These are phyloP conservation scores for Pichia norvegensis DNA, from an alignment of 1,139 yeast species.

Conservation along the genomic window DNA sequence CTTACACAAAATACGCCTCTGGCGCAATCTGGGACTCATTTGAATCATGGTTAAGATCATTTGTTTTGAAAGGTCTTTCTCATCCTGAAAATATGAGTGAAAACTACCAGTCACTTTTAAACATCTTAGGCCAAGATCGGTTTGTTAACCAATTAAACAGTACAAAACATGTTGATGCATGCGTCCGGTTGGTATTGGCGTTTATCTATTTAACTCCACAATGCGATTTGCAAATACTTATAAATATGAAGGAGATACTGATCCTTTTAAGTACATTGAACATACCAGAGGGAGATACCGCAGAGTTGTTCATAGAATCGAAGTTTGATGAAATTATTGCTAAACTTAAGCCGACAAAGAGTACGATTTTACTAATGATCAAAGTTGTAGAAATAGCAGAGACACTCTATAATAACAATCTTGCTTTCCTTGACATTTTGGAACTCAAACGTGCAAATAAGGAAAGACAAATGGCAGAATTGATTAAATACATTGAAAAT, in stretches of 20 bases:
- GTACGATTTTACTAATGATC: conserved; percentile 18
- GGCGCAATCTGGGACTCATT: conserved; percentile 16
- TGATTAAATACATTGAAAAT: conserved; percentile 19
- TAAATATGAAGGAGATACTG: conserved; percentile 23
- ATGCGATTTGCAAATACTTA: conserved; percentile 20
- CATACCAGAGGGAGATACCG: conserved; percentile 1
- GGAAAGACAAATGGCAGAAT: conserved; percentile 18
- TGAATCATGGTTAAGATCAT: conserved; percentile 18
- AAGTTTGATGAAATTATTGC: conserved; percentile 2
- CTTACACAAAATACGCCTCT: conserved; percentile 15
- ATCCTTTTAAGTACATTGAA: conserved; percentile 13
- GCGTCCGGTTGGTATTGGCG: conserved; percentile 18
- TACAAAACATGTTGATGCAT: conserved; percentile 3
- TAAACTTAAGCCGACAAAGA: conserved; percentile 1
- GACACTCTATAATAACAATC: conserved; percentile 36
- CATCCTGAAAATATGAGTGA: conserved; percentile 8
- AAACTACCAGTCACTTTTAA: conserved; percentile 13
- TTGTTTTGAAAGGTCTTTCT: conserved; percentile 12
- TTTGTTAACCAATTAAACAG: conserved; percentile 10
- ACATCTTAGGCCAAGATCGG: conserved; percentile 18
- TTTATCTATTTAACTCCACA: conserved; percentile 21
- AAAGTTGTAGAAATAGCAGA: conserved; percentile 35
- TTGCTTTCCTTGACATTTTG: conserved; percentile 34
- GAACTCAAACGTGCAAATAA: conserved; percentile 28
- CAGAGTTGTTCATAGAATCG: background rate